These are phyloP conservation scores for Trypanosoma lewisi DNA, from an alignment of 208 protist genomes.

Conservation along the genomic window DNA sequence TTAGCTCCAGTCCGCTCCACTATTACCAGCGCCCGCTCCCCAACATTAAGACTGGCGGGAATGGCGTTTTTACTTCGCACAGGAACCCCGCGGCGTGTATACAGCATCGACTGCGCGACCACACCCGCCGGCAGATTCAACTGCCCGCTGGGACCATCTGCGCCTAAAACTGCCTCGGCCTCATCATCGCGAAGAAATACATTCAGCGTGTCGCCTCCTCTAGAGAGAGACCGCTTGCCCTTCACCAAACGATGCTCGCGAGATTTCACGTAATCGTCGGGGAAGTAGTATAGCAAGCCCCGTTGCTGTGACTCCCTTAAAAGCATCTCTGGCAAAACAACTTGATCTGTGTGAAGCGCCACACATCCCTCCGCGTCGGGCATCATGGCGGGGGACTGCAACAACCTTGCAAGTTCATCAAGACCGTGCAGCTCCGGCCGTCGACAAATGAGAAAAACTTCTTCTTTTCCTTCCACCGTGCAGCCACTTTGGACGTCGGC, in stretches of 20 bases:
- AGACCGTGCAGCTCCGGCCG: constrained; percentile 49
- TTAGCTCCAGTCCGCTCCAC: constrained; percentile 32
- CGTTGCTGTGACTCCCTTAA: constrained; percentile 45
- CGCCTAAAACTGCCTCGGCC: constrained; percentile 4
- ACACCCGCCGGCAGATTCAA: constrained; percentile 54
- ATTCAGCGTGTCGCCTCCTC: constrained; percentile 3
- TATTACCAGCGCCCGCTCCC: constrained; percentile 59
- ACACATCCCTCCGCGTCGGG: constrained; percentile 74
- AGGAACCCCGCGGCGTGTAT: constrained; percentile 61
- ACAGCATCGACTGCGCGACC: constrained; percentile 45
- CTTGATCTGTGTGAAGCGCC: constrained; percentile 84
- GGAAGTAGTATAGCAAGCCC: constrained; percentile 77
- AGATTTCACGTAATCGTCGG: constrained; percentile 45
- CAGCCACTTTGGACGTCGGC: not conserved
- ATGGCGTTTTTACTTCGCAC: constrained; percentile 51
- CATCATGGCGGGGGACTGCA: constrained; percentile 54
- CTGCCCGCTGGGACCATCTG: not conserved
- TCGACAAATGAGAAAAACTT: constrained; percentile 50
- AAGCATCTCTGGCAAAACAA: constrained; percentile 44
- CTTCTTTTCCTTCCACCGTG: constrained; percentile 2
- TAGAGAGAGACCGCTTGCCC: constrained; percentile 5
- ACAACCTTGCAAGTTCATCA: constrained; percentile 43
- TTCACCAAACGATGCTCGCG: constrained; percentile 11
- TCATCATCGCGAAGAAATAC: constrained; percentile 21
- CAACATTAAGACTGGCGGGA: constrained; percentile 49